phyloP scores from a whole-genome alignment of 176 grass and related monocot species.

The Eleusine indica region DNA sequence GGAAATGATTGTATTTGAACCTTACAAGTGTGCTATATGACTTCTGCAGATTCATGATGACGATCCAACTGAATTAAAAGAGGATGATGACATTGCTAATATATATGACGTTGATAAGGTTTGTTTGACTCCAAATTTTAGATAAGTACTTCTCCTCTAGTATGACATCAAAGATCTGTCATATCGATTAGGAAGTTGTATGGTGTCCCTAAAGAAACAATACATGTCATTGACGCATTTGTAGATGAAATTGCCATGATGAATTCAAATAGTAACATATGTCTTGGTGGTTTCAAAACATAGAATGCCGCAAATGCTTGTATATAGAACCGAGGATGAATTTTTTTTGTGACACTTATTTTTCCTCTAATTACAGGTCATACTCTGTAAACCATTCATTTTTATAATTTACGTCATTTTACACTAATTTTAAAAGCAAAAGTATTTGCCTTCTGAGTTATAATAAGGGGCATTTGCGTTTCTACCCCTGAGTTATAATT shows the following conservation, averaged over 20 bases:
- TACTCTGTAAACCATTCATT: neutral
- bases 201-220: slow-evolving; percentile 12
- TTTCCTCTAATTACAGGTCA: neutral
- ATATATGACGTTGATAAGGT: slow-evolving; percentile 61
- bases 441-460: slow-evolving; percentile 3
- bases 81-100: slow-evolving; percentile 67
- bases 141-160: neutral
- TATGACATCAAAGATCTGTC: slow-evolving; percentile 1
- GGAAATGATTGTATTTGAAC: neutral
- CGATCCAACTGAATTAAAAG: slow-evolving; percentile 67
- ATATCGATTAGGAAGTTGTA: neutral
- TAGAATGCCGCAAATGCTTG: neutral
- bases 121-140: slow-evolving; percentile 16
- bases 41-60: slow-evolving; percentile 74
- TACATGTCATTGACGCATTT: neutral
- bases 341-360: neutral
- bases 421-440: slow-evolving; percentile 3
- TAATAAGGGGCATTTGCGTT: too few species aligned
- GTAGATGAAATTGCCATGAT: neutral
- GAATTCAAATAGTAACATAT: slow-evolving; percentile 2
- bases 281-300: neutral
- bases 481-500: neutral
- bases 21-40: slow-evolving; percentile 27
- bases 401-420: neutral
- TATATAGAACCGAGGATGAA: slow-evolving; percentile 12